Percentiles rank a stretch among this genome's conserved stretches.
phyloP scores from a whole-genome alignment of 345 rosid genomes.

The Populus ilicifolia region DNA sequence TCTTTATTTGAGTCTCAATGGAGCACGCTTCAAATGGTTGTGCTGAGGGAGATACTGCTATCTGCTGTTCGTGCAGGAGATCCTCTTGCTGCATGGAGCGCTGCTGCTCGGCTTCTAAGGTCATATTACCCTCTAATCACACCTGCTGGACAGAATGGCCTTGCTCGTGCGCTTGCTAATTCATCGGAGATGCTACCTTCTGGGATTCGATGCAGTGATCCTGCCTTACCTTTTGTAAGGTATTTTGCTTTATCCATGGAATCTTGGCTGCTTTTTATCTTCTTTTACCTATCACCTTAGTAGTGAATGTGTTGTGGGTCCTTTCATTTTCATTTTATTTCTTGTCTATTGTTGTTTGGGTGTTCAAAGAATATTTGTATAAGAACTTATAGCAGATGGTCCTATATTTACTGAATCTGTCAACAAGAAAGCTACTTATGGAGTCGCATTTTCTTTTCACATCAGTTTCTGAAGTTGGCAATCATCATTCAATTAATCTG shows the following conservation, averaged over 20 bases:
- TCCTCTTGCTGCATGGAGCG: conserved; percentile 98
- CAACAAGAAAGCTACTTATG: not conserved
- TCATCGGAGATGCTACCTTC: conserved; percentile 88
- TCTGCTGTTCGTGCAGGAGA: conserved; percentile 98
- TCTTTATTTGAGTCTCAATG: conserved; percentile 93
- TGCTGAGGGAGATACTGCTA: conserved; percentile 88
- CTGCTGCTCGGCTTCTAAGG: conserved; percentile 93
- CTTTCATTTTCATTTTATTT: not conserved
- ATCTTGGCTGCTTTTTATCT: not conserved
- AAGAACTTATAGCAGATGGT: not conserved
- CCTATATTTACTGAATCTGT: not conserved
- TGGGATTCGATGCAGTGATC: conserved; percentile 97
- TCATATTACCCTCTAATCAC: conserved; percentile 94
- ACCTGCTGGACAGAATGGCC: conserved; percentile 97
- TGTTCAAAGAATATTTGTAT: not conserved
- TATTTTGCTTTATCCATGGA: conserved; percentile 18
- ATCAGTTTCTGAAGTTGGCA: not conserved
- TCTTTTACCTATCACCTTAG: not conserved
- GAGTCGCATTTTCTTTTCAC: not conserved
- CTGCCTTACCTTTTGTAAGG: conserved; percentile 96
- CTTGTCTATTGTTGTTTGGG: not conserved
- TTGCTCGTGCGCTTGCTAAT: conserved; percentile 80
- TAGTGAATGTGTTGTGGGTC: not conserved
- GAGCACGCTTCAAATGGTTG: conserved; percentile 99
- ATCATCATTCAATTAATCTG: not conserved